Conservation (phyloP, 495 filamentous ascomycete species). For the Penicillium dipodomyicola region DNA sequence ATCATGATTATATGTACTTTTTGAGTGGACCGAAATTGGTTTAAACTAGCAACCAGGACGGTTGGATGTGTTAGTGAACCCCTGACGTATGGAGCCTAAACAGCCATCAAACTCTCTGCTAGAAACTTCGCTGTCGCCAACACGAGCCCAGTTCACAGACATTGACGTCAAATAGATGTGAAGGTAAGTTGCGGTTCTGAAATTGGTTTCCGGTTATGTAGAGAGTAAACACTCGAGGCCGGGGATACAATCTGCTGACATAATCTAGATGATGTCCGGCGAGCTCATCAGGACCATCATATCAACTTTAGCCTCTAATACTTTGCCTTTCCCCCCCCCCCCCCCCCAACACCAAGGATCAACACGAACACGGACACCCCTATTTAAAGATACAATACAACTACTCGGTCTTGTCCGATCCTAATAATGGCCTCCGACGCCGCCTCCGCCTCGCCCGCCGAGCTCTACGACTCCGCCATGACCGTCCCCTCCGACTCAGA, state of each 20-base stretch:
- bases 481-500: slow-evolving; percentile 90
- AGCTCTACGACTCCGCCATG: slow-evolving; percentile 74
- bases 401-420: neutral
- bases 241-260: neutral
- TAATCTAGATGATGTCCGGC: neutral
- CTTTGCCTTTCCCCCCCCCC: neutral
- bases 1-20: neutral
- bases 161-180: neutral
- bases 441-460: slow-evolving; percentile 44
- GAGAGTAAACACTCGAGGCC: neutral
- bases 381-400: neutral
- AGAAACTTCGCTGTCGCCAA: neutral
- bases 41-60: neutral
- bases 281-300: neutral
- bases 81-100: neutral
- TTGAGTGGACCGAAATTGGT: neutral
- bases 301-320: neutral
- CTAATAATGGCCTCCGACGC: slow-evolving; percentile 47
- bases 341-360: neutral
- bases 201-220: neutral
- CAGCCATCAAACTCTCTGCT: neutral
- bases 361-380: neutral
- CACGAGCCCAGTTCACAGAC: neutral
- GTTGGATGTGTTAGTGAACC: neutral
- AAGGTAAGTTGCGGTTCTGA: neutral